Conservation (phyloP, 179 eudicot species). For the Spinacia oleracea region DNA sequence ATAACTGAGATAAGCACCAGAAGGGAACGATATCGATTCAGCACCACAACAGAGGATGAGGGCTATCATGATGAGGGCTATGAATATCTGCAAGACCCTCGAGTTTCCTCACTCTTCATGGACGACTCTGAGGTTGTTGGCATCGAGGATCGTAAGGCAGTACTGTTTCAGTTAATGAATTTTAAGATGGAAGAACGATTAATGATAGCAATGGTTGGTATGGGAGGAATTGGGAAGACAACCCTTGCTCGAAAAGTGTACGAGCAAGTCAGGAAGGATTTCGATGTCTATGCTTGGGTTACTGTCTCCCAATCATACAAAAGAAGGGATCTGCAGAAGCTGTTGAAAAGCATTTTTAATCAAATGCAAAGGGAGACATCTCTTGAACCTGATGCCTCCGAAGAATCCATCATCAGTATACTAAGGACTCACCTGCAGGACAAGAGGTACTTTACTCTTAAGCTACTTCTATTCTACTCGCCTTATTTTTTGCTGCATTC, state of each 20-base stretch:
- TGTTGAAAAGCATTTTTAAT: conserved; percentile 9
- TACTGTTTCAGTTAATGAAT: neutral
- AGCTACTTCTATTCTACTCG: too few relatives aligned
- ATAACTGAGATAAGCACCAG: neutral
- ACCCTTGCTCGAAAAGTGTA: conserved; percentile 5
- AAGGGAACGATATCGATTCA: neutral
- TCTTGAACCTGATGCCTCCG: neutral
- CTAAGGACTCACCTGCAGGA: conserved; percentile 12
- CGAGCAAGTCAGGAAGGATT: neutral
- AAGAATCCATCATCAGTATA: conserved; percentile 12
- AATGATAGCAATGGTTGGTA: neutral
- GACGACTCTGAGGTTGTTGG: conserved; percentile 10
- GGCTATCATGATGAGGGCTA: neutral
- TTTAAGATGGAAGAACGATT: neutral
- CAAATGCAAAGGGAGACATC: neutral
- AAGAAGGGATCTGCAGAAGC: neutral
- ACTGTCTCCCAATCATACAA: conserved; percentile 15
- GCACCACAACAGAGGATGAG: neutral
- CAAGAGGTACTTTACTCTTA: neutral
- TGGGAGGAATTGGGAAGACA: conserved; percentile 21
- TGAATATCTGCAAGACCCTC: neutral
- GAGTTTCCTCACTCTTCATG: neutral
- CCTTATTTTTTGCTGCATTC: too few relatives aligned
- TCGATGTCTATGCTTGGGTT: neutral
- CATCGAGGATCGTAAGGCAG: neutral